phyloP scores from a whole-genome alignment of 2,329 filamentous ascomycete species.

The Aureobasidium mangrovei region DNA sequence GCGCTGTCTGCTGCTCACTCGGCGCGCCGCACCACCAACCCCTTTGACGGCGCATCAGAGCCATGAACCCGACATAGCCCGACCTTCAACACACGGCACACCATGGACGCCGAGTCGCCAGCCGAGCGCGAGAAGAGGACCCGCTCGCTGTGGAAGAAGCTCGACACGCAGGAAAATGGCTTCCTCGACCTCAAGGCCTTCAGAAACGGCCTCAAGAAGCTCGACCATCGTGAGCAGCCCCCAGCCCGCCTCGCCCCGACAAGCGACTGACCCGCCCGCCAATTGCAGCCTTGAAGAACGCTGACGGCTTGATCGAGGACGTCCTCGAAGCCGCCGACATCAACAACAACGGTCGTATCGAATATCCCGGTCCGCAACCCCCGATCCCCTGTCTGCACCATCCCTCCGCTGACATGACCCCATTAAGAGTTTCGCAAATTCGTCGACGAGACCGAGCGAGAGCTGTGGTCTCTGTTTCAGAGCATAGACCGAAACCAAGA shows the following conservation, averaged over 20 bases:
- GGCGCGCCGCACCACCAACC: background rate
- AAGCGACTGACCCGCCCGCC: slow-evolving; percentile 9
- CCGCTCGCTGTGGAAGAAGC: slow-evolving; percentile 71
- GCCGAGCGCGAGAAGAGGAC: slow-evolving; percentile 73
- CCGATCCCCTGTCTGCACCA: background rate
- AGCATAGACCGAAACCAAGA: slow-evolving; percentile 80
- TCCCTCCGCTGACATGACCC: slow-evolving; percentile 10
- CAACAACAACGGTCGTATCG: slow-evolving; percentile 80
- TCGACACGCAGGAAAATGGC: slow-evolving; percentile 68
- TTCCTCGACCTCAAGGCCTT: slow-evolving; percentile 77
- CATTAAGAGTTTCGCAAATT: slow-evolving; percentile 76
- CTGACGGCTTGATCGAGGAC: slow-evolving; percentile 71
- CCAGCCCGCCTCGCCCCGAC: slow-evolving; percentile 17
- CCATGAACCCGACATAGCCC: slow-evolving; percentile 22
- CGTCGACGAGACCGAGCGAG: slow-evolving; percentile 75
- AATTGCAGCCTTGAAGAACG: slow-evolving; percentile 70
- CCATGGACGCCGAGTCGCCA: slow-evolving; percentile 67
- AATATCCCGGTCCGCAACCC: slow-evolving; percentile 62
- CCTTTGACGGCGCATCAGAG: slow-evolving; percentile 5
- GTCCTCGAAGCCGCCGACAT: slow-evolving; percentile 78
- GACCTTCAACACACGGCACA: slow-evolving; percentile 21
- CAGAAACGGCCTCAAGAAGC: slow-evolving; percentile 73
- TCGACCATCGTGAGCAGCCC: slow-evolving; percentile 73
- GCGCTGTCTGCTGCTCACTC: background rate
- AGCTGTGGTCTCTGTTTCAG: slow-evolving; percentile 73